Base-by-base conservation (phyloP, 2,329 filamentous ascomycete genomes). In the Lecanicillium sp. region DNA sequence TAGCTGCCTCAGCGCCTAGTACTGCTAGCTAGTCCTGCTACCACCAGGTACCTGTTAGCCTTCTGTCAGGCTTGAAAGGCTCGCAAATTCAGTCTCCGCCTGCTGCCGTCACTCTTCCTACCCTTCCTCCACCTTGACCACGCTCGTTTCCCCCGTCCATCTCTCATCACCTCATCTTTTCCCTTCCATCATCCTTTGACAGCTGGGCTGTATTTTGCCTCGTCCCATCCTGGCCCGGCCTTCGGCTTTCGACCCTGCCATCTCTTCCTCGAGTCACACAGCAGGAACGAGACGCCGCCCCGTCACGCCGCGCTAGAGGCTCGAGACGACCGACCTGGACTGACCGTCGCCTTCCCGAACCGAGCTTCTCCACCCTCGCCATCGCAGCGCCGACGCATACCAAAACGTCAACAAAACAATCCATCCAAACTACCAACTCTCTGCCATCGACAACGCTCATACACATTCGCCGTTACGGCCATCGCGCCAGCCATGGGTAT, bases 401-500 rank as follows among this genome's bases (percentile, higher is more conserved):
- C 40, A 38, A 36, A 49, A 44, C 50, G 20, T 49, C 50, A 46
- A 45, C 46, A 45, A 45, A 33, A 37, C 41, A 49, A 37, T 19
- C 26, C 46, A 29, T 48, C 37, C 11, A 26, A 35, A 35, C 14
- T 42, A 40, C 43, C 43, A 33, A 11, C 39, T 19, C n/a, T 29
- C 39, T 39, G 47, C 23, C 40, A 49, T 49, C 47, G 47, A 29
- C 39, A 44, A 20, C 37, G 21, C 23, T 11, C 29, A 33, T n/a
- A n/a, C 32, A 9, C 27, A 32, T 37, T 41, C 40, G 52, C 44
- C 50, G 42, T 35, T 43, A 47, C 37, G 49, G 52, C 47, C 52
- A 40, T 41, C 54, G 49, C 54, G 51, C 45, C 50, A 58, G 60
- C 69, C 67, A 84, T 84, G 81, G 80, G 73, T 69, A 78, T 76